Base-by-base conservation (phyloP, 108 stramenopile genomes). In the Aurantiochytrium sp. region DNA sequence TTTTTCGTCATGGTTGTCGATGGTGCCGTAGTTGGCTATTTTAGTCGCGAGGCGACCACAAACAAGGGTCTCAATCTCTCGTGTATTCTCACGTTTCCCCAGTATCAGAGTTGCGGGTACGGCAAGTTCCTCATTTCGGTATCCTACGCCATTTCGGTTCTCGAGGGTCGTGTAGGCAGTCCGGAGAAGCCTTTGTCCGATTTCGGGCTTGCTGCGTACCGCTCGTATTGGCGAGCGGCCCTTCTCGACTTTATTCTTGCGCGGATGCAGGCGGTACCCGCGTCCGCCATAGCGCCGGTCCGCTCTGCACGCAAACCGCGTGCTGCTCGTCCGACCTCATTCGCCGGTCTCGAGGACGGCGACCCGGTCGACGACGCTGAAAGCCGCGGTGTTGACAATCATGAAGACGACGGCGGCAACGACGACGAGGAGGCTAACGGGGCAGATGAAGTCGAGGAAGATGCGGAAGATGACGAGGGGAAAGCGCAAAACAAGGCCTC, bases 1-100 rank as follows among this genome's bases (percentile, higher is more conserved):
- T 99, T 99, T 91, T 99, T 98, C 93, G 96, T 98, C 51, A 94
- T 99, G 58, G 97, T 97, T 87, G 97, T 98, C 91, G 97, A 98
- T 89, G 95, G 95, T 43, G 97, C 97, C 91, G 95, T 98, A 35
- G 98, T 99, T 8, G 99, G 99, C 35, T 99, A 99, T 92, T 99
- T 99, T 91, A 96, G 96, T 58, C 98, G 98, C 89, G 98, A 99
- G 93, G 87, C 90, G 59, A n/a, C 49, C 28, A 53, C 73, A 23
- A 83, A 83, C 51, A 69, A 69, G 8, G 96, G 96, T 18, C 98
- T 98, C 93, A 99, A 99, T 90, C 87, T 99, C 89, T 98, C 99
- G 28, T 99, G 99, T 90, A 99, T 99, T 60, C 90, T 99, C 12
- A 98, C 98, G 4, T 98, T 99, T 93, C 99, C 99, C 5, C 98